Evolutionary conservation across 495 filamentous ascomycete species (phyloP).

Genomic region (Tetracladium marchalianum): DNA sequence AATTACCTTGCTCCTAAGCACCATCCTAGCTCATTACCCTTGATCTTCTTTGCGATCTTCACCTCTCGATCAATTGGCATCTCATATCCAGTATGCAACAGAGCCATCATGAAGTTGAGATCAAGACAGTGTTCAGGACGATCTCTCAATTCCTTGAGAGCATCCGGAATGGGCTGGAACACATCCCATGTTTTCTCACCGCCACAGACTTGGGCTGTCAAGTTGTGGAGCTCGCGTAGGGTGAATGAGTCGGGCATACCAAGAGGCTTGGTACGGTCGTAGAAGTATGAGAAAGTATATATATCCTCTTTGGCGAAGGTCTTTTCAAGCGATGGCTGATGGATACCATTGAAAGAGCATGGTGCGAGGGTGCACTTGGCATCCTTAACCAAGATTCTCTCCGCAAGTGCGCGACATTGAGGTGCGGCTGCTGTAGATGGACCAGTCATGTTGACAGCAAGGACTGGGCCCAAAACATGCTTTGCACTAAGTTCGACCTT

Average conservation of each 20-base stretch:
- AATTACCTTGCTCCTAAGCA: constrained; percentile 87
- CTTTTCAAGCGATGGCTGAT: constrained; percentile 86
- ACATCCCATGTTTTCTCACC: constrained; percentile 69
- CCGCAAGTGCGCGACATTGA: constrained; percentile 81
- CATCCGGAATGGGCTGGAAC: constrained; percentile 63
- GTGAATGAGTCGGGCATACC: constrained; percentile 97
- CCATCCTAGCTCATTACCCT: constrained; percentile 94
- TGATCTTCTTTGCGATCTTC: constrained; percentile 97
- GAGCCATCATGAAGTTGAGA: constrained; percentile 85
- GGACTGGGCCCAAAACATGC: constrained; percentile 43
- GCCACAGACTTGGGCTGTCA: constrained; percentile 73
- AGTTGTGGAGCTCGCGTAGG: constrained; percentile 72
- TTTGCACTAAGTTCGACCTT: constrained; percentile 52
- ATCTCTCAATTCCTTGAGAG: constrained; percentile 61
- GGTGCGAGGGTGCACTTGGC: constrained; percentile 71
- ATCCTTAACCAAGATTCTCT: constrained; percentile 85
- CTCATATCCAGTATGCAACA: constrained; percentile 93
- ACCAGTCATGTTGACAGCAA: constrained; percentile 83
- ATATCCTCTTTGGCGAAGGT: constrained; percentile 89
- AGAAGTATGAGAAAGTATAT: constrained; percentile 96
- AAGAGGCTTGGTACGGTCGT: constrained; percentile 79
- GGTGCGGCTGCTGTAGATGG: constrained; percentile 62
- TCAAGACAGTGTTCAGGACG: constrained; percentile 90
- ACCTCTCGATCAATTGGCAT: constrained; percentile 96
- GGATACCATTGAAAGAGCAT: constrained; percentile 94